phyloP scores from a whole-genome alignment of 805 yeast species.

The Torulaspora quercuum region DNA sequence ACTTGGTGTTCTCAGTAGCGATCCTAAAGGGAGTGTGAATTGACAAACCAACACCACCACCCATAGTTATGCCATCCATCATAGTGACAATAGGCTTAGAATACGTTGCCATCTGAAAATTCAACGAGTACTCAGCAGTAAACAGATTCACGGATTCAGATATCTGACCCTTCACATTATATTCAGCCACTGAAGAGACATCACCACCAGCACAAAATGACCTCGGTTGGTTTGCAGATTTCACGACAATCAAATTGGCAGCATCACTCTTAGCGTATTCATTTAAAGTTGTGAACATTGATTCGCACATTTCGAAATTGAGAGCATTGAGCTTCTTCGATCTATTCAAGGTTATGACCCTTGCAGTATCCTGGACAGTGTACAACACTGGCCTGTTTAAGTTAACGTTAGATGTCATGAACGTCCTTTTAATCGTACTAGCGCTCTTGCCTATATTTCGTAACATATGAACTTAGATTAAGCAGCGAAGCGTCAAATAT shows the following conservation, averaged over 20 bases:
- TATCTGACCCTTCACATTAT: conserved; percentile 48
- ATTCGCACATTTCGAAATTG: conserved; percentile 67
- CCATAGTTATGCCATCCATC: conserved; percentile 94
- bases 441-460: conserved; percentile 8
- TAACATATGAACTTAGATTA: no score
- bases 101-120: conserved; percentile 76
- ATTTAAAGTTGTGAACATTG: conserved; percentile 65
- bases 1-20: conserved; percentile 84
- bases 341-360: conserved; percentile 75
- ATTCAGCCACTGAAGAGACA: conserved; percentile 72
- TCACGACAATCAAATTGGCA: conserved; percentile 63
- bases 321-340: conserved; percentile 82
- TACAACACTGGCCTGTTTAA: conserved; percentile 21
- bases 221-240: conserved; percentile 48
- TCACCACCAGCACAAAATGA: conserved; percentile 97
- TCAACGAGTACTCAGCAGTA: conserved; percentile 73
- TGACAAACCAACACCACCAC: conserved; percentile 93
- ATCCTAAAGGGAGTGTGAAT: conserved; percentile 90
- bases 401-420: conserved; percentile 9
- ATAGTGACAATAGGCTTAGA: conserved; percentile 82
- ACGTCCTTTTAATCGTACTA: conserved; percentile 7
- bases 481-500: no score
- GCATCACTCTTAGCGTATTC: conserved; percentile 72
- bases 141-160: conserved; percentile 61
- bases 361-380: conserved; percentile 46